Evolutionary conservation across 2,329 filamentous ascomycete genomes (phyloP).

Genomic region (Pseudocercospora fuligena): DNA sequence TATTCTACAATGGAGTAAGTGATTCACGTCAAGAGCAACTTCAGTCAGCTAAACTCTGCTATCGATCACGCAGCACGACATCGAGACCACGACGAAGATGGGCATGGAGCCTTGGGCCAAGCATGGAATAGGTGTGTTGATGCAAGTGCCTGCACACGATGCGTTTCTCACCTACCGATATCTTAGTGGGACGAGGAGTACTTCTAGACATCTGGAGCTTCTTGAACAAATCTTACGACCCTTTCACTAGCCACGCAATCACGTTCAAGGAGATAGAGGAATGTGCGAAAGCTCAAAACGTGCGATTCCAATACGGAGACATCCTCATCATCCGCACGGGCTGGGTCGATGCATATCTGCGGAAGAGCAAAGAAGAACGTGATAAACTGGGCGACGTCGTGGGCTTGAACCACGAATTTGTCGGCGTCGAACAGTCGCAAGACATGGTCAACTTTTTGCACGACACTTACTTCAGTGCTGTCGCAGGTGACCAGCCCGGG

Average conservation of each 20-base stretch:
- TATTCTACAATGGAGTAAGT: too few species aligned
- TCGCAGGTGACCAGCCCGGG: conserved; percentile 64
- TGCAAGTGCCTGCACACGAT: too few species aligned
- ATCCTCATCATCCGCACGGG: conserved; percentile 16
- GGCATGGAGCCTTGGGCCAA: too few species aligned
- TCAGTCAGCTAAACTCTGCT: too few species aligned
- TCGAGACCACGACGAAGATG: too few species aligned
- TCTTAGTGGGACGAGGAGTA: too few species aligned
- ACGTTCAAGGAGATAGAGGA: conserved; percentile 50
- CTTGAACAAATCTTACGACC: conserved; percentile 10
- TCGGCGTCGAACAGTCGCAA: conserved; percentile 12
- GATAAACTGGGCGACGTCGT: conserved; percentile 1
- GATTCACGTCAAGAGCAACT: too few species aligned
- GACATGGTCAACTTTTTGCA: conserved; percentile 15
- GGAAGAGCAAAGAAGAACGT: neutral
- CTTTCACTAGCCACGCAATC: conserved; percentile 44
- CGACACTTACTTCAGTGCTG: conserved; percentile 45
- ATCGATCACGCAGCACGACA: too few species aligned
- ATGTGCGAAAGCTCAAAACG: conserved; percentile 30
- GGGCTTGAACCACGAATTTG: neutral
- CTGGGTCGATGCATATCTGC: conserved; percentile 7
- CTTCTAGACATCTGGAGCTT: too few species aligned
- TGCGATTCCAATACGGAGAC: conserved; percentile 24
- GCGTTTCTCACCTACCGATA: too few species aligned
- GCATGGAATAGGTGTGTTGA: too few species aligned